Evolutionary conservation across 2,329 filamentous ascomycete genomes (phyloP).

Genomic region (Beauveria australis): DNA sequence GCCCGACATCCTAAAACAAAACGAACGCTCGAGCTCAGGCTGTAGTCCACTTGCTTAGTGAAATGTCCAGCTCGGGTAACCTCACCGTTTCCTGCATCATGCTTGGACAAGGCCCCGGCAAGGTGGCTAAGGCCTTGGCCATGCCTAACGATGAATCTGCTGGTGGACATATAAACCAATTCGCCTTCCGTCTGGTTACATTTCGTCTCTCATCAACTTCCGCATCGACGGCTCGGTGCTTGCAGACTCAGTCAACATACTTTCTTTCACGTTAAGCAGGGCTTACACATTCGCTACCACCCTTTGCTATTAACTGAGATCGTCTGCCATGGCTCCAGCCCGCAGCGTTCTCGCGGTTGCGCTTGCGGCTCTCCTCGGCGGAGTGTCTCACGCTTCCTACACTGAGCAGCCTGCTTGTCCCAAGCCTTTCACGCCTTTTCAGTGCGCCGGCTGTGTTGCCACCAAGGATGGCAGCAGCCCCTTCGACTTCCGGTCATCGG

Average conservation of each 20-base stretch:
- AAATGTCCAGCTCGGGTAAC: not conserved
- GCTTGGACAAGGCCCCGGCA: not conserved
- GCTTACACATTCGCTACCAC: not conserved
- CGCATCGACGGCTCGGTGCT: not conserved
- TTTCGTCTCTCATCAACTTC: not conserved
- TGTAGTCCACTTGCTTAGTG: not conserved
- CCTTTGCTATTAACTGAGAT: not conserved
- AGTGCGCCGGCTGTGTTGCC: conserved; percentile 37
- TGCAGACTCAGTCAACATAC: not conserved
- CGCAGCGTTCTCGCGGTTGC: conserved; percentile 5
- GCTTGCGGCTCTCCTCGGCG: conserved; percentile 21
- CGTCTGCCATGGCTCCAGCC: conserved; percentile 4
- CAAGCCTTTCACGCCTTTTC: conserved; percentile 36
- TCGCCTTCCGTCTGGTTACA: not conserved
- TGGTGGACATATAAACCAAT: conserved; percentile 5
- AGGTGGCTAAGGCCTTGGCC: not conserved
- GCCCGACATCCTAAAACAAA: not conserved
- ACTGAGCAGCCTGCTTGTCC: conserved; percentile 33
- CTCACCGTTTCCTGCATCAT: not conserved
- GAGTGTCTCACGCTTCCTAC: conserved; percentile 3
- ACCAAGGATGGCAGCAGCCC: conserved; percentile 27
- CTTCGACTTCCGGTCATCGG: conserved; percentile 33
- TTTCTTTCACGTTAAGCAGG: not conserved
- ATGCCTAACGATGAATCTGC: not conserved
- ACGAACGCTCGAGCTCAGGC: conserved; percentile 1